Conservation (phyloP, 139 green algal genomes). For the Microglena sp. region DNA sequence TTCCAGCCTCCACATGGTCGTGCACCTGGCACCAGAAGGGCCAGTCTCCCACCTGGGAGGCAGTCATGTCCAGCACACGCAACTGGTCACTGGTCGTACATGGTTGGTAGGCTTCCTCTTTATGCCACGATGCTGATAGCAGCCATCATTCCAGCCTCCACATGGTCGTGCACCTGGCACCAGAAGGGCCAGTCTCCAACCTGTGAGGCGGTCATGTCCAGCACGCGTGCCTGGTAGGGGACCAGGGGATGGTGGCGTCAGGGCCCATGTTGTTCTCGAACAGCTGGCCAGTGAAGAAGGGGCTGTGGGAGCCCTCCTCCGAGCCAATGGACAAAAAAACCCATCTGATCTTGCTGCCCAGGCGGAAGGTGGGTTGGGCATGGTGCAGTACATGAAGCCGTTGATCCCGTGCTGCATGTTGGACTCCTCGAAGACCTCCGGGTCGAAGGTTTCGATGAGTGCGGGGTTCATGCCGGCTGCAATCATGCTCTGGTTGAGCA, state of each 20-base stretch:
- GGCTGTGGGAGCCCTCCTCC: not conserved
- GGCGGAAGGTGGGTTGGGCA: slow-evolving; percentile 15
- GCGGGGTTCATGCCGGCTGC: not conserved
- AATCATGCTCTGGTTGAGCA: slow-evolving; percentile 16
- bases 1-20: slow-evolving; percentile 17
- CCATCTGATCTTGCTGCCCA: not conserved
- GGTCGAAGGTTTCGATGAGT: not conserved
- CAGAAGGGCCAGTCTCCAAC: slow-evolving; percentile 10
- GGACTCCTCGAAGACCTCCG: slow-evolving; percentile 27
- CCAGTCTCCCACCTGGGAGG: slow-evolving; percentile 4
- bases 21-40: slow-evolving; percentile 16
- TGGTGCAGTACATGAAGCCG: slow-evolving; percentile 49
- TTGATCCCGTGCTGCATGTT: slow-evolving; percentile 56
- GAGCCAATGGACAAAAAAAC: not conserved
- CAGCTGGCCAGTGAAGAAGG: not conserved
- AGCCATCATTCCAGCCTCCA: slow-evolving; percentile 18
- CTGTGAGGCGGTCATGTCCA: slow-evolving; percentile 2
- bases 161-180: slow-evolving; percentile 17
- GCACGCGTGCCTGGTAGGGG: not conserved
- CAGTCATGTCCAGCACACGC: not conserved
- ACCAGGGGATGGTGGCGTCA: not conserved
- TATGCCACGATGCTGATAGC: not conserved
- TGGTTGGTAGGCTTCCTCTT: not conserved
- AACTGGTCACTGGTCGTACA: not conserved
- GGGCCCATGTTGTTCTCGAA: not conserved